Evolutionary conservation across 1,284 basidiomycete species (phyloP), one percentile per base, ranked within the genome.

Genomic region (Cutaneotrichosporon sp.): DNA sequence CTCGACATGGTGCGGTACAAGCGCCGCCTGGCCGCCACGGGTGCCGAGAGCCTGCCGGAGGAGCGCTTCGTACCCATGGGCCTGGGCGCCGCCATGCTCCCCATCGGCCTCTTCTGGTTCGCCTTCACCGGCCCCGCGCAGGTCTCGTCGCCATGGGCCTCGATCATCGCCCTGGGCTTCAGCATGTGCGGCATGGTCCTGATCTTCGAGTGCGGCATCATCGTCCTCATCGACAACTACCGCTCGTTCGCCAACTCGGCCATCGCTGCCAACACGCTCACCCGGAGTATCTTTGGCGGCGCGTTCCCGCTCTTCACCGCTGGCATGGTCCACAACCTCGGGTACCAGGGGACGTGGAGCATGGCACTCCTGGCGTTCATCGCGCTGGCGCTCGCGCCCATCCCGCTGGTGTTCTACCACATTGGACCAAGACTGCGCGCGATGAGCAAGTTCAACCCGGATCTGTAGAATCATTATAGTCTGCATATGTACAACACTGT

Each of bases 231-330:
- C 29, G 62, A 63, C 64, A 62, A 63, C 58, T 67, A 69, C 64
- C 34, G 53, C 1, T 58, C 64, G 20, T 67, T 67, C 31, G 60
- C 68, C 42, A 69, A 69, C 60, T 52, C 42, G 9, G 67, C 69
- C 43, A 68, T 70, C 29, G 69, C 69, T 3, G 69, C 67, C 25
- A 70, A 68, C 65, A 70, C 69, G 4, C 54, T 70, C 31, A 27
- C 60, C 22, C 51, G 69, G 9, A 59, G 51, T 2, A 20, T 67
- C 11, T 45, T 65, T 24, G 69, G 67, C 25, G 69, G 62, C 33
- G 54, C 56, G 14, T 68, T 70, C 61, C 69, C 69, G 11, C 63
- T 70, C 24, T 68, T 68, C 38, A 64, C 64, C 1, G 51, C 61
- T 4, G 66, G 55, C 18, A 69, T 69, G 68, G 64, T 67, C 5